Evolutionary conservation across 192 early-diverging fungal genomes (phyloP), one percentile per base, ranked within the genome.

Genomic region (Physocladia obscura): DNA sequence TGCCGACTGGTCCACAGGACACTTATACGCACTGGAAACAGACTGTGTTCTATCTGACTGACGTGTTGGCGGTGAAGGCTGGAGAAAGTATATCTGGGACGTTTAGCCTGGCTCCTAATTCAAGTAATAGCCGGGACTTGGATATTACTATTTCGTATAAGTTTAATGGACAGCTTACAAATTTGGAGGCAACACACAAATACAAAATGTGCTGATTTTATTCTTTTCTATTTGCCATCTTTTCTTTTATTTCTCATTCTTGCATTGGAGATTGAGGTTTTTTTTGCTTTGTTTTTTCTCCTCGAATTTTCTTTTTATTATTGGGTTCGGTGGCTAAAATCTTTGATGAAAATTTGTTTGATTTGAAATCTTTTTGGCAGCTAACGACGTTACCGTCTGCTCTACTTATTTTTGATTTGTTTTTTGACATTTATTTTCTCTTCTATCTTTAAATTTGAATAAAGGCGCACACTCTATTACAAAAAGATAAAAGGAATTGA

Each of bases 21-120:
- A 79, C 87, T 79, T 90, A 97, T 84, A 99, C 97, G n/a, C 97
- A 99, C 75, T 99, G 97, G 97, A 97, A 98, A 81, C 97, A 99
- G 81, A 98, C 97, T 29, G 94, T 99, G 40, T 98, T 99, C 78
- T 95, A 97, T 74, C 89, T 93, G 49, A 78, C 77, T 29, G 87
- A 93, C 64, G 80, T 86, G 19, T 65, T 91, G 73, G 90, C 83
- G 34, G 84, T 89, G 55, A 89, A 91, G 62, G 79, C 84, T 51
- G 89, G 91, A 48, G 94, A 94, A 50, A 75, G 40, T 38, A 87
- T 94, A 76, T 77, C 70, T 44, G 92, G 93, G 21, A 80, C 65
- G 47, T 87, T 94, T 47, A 56, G 81, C 75, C 81, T 89, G 62
- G 61, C 84, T 65, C 87, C 89, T 47, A 97, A 98, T 70, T 80